These are phyloP conservation scores for Microdochium trichocladiopsis DNA, from an alignment of 2,329 filamentous ascomycete species.

Conservation along the genomic window DNA sequence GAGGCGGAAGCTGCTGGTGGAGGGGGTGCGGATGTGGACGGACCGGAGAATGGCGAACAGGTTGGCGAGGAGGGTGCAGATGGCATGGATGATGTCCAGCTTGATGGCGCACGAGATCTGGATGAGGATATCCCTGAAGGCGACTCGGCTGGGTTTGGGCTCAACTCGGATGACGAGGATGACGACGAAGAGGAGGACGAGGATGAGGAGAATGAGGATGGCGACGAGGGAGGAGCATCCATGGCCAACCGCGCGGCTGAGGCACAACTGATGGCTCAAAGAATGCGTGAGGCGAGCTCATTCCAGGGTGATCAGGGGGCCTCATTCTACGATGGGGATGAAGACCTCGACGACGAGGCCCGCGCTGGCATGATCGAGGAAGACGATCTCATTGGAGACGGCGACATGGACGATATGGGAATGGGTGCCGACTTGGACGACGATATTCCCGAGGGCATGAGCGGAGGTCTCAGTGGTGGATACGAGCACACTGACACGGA, in stretches of 20 bases:
- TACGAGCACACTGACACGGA: conserved; percentile 75
- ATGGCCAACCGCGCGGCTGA: conserved; percentile 28
- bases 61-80: conserved; percentile 36
- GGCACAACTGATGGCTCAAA: conserved; percentile 39
- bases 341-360: conserved; percentile 47
- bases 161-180: conserved; percentile 35
- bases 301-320: conserved; percentile 36
- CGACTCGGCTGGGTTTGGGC: conserved; percentile 43
- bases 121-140: conserved; percentile 71
- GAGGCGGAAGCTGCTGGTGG: conserved; percentile 48
- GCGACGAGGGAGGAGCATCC: conserved; percentile 18
- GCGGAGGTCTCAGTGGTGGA: conserved; percentile 34
- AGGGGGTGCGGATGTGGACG: conserved; percentile 19
- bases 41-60: conserved; percentile 27
- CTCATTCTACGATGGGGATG: conserved; percentile 45
- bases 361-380: conserved; percentile 56
- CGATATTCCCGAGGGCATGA: conserved; percentile 60
- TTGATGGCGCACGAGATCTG: conserved; percentile 52
- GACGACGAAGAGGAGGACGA: conserved; percentile 26
- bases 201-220: conserved; percentile 23
- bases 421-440: conserved; percentile 67
- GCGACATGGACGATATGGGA: conserved; percentile 44
- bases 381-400: conserved; percentile 41
- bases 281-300: conserved; percentile 51
- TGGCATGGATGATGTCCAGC: conserved; percentile 47